Evolutionary conservation across 257 asterid species (phyloP).

Genomic region (Salvia rosmarinus): DNA sequence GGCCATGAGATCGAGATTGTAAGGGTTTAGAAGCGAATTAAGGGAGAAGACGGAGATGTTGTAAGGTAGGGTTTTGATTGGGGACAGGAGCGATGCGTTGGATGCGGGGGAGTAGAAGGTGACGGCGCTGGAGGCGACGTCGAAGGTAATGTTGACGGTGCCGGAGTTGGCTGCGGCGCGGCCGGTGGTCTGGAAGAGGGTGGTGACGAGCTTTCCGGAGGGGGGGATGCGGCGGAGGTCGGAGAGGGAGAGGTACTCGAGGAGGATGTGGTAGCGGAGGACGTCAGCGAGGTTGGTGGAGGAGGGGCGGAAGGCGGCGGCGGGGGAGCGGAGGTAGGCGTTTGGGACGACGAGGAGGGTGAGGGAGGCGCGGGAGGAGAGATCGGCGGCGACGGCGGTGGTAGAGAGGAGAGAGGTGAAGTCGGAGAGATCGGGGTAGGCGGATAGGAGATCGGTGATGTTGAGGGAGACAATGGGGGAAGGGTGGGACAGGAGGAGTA

Average conservation of each 20-base stretch:
- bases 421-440: constrained; percentile 62
- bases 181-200: constrained; percentile 77
- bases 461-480: constrained; percentile 49
- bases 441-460: constrained; percentile 57
- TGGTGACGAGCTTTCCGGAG: constrained; percentile 60
- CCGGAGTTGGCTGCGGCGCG: constrained; percentile 67
- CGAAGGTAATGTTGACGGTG: constrained; percentile 64
- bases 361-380: constrained; percentile 55
- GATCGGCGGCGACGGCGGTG: constrained; percentile 74
- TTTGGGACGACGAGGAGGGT: constrained; percentile 79
- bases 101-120: constrained; percentile 61
- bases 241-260: constrained; percentile 62
- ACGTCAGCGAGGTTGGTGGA: constrained; percentile 60
- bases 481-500: constrained; percentile 47
- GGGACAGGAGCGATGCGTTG: constrained; percentile 70
- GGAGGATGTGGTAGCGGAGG: constrained; percentile 85
- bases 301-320: constrained; percentile 39
- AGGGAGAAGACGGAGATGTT: constrained; percentile 62
- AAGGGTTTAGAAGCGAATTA: constrained; percentile 58
- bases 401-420: constrained; percentile 63
- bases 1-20: constrained; percentile 68
- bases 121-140: constrained; percentile 41
- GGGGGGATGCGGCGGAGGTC: constrained; percentile 69
- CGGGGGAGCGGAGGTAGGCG: constrained; percentile 46
- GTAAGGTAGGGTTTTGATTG: constrained; percentile 54